These are phyloP conservation scores for Xylaria scruposa DNA, from an alignment of 495 filamentous ascomycete genomes.

Conservation along the genomic window DNA sequence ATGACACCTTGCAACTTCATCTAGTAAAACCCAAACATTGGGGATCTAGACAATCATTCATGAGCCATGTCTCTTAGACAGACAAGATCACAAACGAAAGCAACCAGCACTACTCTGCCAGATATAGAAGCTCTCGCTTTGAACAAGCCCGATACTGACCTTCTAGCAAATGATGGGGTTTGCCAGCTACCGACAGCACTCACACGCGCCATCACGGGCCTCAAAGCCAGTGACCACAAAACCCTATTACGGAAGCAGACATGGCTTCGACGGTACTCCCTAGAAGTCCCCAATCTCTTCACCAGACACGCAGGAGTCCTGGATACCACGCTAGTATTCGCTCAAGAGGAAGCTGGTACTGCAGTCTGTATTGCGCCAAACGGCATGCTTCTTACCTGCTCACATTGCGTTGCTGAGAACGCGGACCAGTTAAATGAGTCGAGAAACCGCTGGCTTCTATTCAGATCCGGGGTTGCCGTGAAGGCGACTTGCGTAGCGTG, in stretches of 20 bases:
- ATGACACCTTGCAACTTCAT: neutral
- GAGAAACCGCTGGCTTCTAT: slow-evolving; percentile 1
- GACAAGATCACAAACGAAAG: slow-evolving; percentile 8
- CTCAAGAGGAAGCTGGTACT: slow-evolving; percentile 54
- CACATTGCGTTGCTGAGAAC: slow-evolving; percentile 54
- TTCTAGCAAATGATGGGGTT: neutral
- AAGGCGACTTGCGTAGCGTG: slow-evolving; percentile 7
- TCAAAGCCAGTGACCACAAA: slow-evolving; percentile 25
- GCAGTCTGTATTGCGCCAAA: slow-evolving; percentile 52
- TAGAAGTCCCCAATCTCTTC: slow-evolving; percentile 17
- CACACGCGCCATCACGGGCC: slow-evolving; percentile 9
- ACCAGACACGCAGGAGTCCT: slow-evolving; percentile 4
- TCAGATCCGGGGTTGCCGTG: slow-evolving; percentile 2
- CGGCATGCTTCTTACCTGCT: slow-evolving; percentile 54
- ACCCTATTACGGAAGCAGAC: slow-evolving; percentile 33
- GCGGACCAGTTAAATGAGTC: slow-evolving; percentile 32
- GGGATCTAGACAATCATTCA: neutral
- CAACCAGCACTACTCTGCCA: neutral
- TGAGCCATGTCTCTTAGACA: slow-evolving; percentile 10
- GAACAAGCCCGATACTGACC: neutral
- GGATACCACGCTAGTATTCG: slow-evolving; percentile 55
- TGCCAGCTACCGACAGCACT: neutral
- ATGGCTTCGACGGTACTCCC: slow-evolving; percentile 23
- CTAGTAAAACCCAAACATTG: neutral
- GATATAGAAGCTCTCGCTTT: neutral